Evolutionary conservation across 2,329 filamentous ascomycete genomes (phyloP), one percentile per base, ranked within the genome.

Genomic region (Diaporthe longicolla): DNA sequence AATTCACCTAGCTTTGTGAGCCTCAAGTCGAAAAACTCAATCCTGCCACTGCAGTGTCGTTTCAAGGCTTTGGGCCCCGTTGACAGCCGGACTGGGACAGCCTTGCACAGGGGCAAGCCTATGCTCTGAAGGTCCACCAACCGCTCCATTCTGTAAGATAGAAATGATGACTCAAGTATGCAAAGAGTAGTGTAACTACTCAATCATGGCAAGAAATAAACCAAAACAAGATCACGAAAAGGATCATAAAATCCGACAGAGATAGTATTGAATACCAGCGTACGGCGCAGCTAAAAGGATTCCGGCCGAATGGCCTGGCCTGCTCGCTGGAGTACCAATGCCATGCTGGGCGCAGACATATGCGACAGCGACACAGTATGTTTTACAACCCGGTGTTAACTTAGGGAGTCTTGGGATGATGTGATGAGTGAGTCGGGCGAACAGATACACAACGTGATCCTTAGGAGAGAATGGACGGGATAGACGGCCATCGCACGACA

Each of bases 141-240:
- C 2, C 48, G 4, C n/a, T 45, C 37, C 11, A 58, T 26, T 10
- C 21, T 10, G 19, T 10, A 2, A 48, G 43, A 8, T 48, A 2
- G 19, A 21, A 48, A 6, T n/a, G 8, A 6, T n/a, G 8, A 19
- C 19, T 21, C 7, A 21, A 48, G 80, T 81, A 24, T 15, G 11
- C 29, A 32, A 35, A 50, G 9, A 50, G 3, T 3, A 24, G 8
- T 48, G 19, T 0, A 6, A 21, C 17, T 48, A 21, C 7, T 48
- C 11, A 13, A 37, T 8, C 19, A 48, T 48, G 43, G 19, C 17
- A 48, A n/a, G n/a, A n/a, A 21, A 8, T 8, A 6, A 21, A 48
- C 40, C 15, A 15, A 17, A 43, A 43, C 17, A 48, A 21, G 21
- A 21, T 48, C 2, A 19, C 43, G 9, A 43, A 43, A 48, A 48